Evolutionary conservation across 2,329 filamentous ascomycete species (phyloP), one percentile per base, ranked within the genome.

Genomic region (Arachnomyces sp.): DNA sequence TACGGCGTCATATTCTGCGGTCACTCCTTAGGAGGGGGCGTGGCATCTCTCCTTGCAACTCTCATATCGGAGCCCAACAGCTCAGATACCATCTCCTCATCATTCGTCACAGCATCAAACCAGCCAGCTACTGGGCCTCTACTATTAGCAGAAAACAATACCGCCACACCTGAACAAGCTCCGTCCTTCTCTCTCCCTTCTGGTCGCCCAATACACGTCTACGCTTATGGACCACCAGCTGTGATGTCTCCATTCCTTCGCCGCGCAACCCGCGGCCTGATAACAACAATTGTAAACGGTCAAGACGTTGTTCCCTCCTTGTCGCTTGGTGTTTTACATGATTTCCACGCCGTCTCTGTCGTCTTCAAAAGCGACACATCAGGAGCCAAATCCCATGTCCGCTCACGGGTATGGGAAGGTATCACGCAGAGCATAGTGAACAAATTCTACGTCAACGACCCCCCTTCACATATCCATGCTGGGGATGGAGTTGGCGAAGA

Each of bases 221-320:
- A 85, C 55, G 81, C 84, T 5, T 89, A 87, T 55, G 84, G 84
- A 0, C 79, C 83, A 2, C 82, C 83, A 0, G 76, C 81, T 0
- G 82, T 81, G 11, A 77, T 88, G 73, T 84, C 81, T 0, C 71
- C 81, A 0, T 75, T 79, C 2, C 70, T 89, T 6, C 76, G 82
- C 31, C 74, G 75, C 43, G 79, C 80, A 8, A 88, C 84, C 0
- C 72, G 81, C 11, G 83, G 82, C 1, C 70, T 89, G 6, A 81
- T 89, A 44, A 89, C 84, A 2, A 86, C 78, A 7, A 71, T 84
- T 3, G 74, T 87, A 8, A 81, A 88, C 51, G 80, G 81, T 13
- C 74, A 79, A 54, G 84, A 89, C 53, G 65, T 88, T 7, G 82
- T 89, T 0, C 84, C 84, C 0, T 79, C 76, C 39, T 71, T 89